Percentiles rank a stretch among this genome's conserved stretches.
Evolutionary conservation across 2,329 filamentous ascomycete species (phyloP).

Genomic region (Chaetomium sp.): DNA sequence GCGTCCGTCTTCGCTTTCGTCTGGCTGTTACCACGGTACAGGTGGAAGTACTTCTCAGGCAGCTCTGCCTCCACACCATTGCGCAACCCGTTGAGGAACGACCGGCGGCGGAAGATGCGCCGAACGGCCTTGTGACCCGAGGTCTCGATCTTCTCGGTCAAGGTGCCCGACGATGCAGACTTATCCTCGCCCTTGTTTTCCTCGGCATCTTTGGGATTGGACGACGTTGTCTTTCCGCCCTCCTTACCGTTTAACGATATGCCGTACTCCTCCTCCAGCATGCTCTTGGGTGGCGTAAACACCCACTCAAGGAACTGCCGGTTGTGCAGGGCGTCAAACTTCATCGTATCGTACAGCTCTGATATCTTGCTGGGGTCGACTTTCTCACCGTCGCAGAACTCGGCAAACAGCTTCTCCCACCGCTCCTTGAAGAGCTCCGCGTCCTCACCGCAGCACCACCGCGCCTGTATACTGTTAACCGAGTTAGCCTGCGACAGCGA

Average conservation of each 20-base stretch:
- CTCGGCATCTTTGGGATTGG: slow-evolving; percentile 43
- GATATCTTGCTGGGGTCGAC: slow-evolving; percentile 98
- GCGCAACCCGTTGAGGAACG: slow-evolving; percentile 58
- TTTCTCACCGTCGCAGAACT: slow-evolving; percentile 96
- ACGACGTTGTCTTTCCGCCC: slow-evolving; percentile 23
- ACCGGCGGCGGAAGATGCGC: slow-evolving; percentile 62
- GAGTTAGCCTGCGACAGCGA: slow-evolving; percentile 63
- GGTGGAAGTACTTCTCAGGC: slow-evolving; percentile 80
- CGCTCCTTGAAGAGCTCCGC: slow-evolving; percentile 91
- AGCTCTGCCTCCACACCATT: slow-evolving; percentile 57
- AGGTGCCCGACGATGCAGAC: slow-evolving; percentile 37
- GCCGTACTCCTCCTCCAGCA: slow-evolving; percentile 71
- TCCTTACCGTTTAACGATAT: slow-evolving; percentile 39
- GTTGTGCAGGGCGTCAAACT: slow-evolving; percentile 97
- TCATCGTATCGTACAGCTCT: slow-evolving; percentile 99
- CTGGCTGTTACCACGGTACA: slow-evolving; percentile 76
- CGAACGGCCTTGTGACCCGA: slow-evolving; percentile 44
- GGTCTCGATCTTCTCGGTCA: slow-evolving; percentile 45
- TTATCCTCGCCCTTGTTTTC: slow-evolving; percentile 36
- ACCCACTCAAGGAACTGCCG: slow-evolving; percentile 96
- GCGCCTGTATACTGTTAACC: slow-evolving; percentile 73
- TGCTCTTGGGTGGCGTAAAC: slow-evolving; percentile 81
- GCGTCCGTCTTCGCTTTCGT: slow-evolving; percentile 80
- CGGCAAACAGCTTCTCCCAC: slow-evolving; percentile 97
- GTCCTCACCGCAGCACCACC: slow-evolving; percentile 97